These are phyloP conservation scores for Cercospora zeina DNA, from an alignment of 2,329 filamentous ascomycete species.

Conservation along the genomic window DNA sequence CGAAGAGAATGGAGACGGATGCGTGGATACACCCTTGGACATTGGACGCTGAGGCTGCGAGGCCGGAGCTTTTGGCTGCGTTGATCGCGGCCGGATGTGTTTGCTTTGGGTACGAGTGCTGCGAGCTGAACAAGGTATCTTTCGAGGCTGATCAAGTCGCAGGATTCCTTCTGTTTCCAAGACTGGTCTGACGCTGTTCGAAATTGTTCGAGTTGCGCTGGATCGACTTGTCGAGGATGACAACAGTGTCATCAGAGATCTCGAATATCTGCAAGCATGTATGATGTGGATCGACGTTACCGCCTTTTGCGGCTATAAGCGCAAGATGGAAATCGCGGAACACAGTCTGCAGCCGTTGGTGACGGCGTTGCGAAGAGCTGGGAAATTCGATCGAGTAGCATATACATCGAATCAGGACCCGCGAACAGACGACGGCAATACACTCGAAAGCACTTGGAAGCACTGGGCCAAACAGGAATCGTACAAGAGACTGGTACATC, in stretches of 20 bases:
- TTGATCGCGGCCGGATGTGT: slow-evolving; percentile 39
- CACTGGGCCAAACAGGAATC: slow-evolving; percentile 28
- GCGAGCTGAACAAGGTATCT: not conserved
- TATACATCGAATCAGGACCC: slow-evolving; percentile 19
- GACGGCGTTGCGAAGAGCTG: slow-evolving; percentile 27
- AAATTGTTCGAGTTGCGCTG: slow-evolving; percentile 38
- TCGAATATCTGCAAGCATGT: slow-evolving; percentile 30
- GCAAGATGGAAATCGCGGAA: slow-evolving; percentile 32
- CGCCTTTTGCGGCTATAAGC: slow-evolving; percentile 23
- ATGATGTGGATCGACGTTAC: slow-evolving; percentile 32
- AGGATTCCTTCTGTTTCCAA: slow-evolving; percentile 36
- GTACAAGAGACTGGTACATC: slow-evolving; percentile 28
- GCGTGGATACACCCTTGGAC: slow-evolving; percentile 41
- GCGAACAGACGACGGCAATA: slow-evolving; percentile 12
- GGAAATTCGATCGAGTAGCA: slow-evolving; percentile 28
- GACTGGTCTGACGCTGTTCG: slow-evolving; percentile 38
- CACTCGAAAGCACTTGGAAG: slow-evolving; percentile 21
- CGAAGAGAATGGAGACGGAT: slow-evolving; percentile 39
- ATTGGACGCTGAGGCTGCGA: slow-evolving; percentile 32
- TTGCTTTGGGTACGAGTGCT: slow-evolving; percentile 34
- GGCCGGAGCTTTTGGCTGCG: slow-evolving; percentile 37
- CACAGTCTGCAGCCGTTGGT: slow-evolving; percentile 29
- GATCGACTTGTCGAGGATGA: slow-evolving; percentile 36
- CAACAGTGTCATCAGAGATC: slow-evolving; percentile 35
- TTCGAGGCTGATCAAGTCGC: not conserved